Base-by-base conservation (phyloP, 139 green algal genomes). In the Nannochloris sp. region DNA sequence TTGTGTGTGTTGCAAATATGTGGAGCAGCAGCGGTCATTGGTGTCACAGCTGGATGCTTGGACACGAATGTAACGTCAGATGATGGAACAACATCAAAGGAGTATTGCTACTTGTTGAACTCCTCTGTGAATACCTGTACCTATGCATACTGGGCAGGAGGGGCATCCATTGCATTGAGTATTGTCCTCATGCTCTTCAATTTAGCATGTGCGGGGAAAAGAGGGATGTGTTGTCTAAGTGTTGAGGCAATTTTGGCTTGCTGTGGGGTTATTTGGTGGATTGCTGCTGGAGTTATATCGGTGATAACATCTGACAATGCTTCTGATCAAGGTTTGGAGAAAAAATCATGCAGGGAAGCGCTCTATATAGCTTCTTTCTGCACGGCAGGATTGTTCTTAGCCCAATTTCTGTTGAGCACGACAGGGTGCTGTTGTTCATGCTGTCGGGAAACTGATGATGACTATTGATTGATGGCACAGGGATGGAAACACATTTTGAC, bases 121-220 rank as follows among this genome's bases (percentile, higher is more conserved):
- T 58, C 23, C n/a, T 37, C 19, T 23, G 55, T 44, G 15, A 44
- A 61, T 14, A 24, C 24, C 27, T 61, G 55, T 27, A 46, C 29
- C 27, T 61, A 61, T 44, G 27, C 27, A 24, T 61, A 61, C 25
- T 61, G 55, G 55, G 24, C 29, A 24, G 25, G n/a, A 16, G 55
- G 25, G 5, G 44, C 44, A 18, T 61, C 55, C 18, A 44, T 61
- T 21, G 16, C 9, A 10, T 15, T 61, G 15, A 27, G 15, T 44
- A 29, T 61, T 21, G 15, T 61, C 9, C 18, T 61, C 5, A 21
- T 44, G n/a, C 10, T 61, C 24, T 29, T 61, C 11, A 44, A 61
- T 7, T 24, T 44, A 8, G 40, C 11, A 15, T 61, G 29, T 15
- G 12, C 25, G 4, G 25, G 27, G 24, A n/a, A 27, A 61, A n/a